Evolutionary conservation across 2,329 filamentous ascomycete species (phyloP), one percentile per base, ranked within the genome.

Genomic region (Fusarium sp.): DNA sequence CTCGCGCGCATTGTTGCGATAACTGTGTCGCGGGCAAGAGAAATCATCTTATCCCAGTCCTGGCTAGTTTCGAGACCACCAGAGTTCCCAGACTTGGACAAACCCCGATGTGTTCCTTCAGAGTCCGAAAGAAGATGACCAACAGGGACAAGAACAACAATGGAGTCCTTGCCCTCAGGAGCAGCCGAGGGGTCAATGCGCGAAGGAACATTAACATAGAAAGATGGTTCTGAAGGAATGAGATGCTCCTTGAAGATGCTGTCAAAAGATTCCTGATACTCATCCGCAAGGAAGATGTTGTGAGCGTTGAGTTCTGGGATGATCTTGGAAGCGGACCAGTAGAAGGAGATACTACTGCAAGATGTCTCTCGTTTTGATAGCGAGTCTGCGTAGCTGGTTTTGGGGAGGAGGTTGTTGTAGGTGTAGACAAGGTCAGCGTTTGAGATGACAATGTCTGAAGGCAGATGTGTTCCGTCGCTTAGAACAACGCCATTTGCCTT

Each of bases 191-290:
- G 83, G 72, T 94, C 92, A 12, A 93, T 86, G 18, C 92, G 86
- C 51, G 88, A 91, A 1, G 92, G 92, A 0, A 94, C 91, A 77
- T 94, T 93, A 80, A 94, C 88, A 80, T 94, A 94, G 83, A 94
- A 94, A 62, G 88, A 91, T 0, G 92, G 92, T 65, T 93, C 86
- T 4, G 86, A 79, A 3, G 92, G 92, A 14, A 94, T 88, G 6
- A 86, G 82, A 66, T 93, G 90, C 35, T 88, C 83, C 72, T 92
- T 89, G 85, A 94, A 94, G 66, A 94, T 94, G 65, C 88, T 87
- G 79, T 94, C 92, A 76, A 94, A 94, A n/a, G 87, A 91, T 74
- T 92, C 90, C 56, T 85, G 85, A 79, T 93, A 94, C 71, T 92
- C 86, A 73, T 93, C 89, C 5, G 92, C 91, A 11, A 94, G 87